These are phyloP conservation scores for Bromus sterilis DNA, from an alignment of 176 grass and related monocot genomes.

Conservation along the genomic window DNA sequence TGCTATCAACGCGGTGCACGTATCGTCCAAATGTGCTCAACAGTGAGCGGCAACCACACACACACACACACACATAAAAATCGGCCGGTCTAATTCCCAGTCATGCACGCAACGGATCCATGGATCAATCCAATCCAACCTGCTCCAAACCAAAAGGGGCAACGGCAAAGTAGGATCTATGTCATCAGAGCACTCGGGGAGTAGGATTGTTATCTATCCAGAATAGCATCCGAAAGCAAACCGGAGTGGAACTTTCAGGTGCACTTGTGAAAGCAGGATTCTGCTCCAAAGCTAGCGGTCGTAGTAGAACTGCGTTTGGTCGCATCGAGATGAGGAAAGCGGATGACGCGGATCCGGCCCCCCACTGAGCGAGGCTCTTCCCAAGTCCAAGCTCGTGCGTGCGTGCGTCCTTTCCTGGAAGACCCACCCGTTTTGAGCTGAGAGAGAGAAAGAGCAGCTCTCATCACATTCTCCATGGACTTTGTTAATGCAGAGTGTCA, in stretches of 20 bases:
- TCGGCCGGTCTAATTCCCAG: neutral
- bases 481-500: neutral
- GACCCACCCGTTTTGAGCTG: too few species aligned
- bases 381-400: neutral
- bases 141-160: neutral
- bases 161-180: neutral
- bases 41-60: too few species aligned
- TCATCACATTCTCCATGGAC: neutral
- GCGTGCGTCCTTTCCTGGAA: neutral
- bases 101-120: neutral
- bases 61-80: too few species aligned
- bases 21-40: neutral
- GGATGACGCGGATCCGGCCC: slow-evolving; percentile 24
- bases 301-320: neutral
- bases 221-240: neutral
- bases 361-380: neutral
- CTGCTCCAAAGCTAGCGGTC: neutral
- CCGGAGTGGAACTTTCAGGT: neutral
- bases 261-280: neutral
- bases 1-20: neutral
- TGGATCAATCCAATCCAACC: neutral
- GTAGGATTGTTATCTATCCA: neutral
- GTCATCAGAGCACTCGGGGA: neutral
- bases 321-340: neutral
- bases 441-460: too few species aligned